These are phyloP conservation scores for Trichophyton benhamiae DNA, from an alignment of 2,329 filamentous ascomycete species.

Conservation along the genomic window DNA sequence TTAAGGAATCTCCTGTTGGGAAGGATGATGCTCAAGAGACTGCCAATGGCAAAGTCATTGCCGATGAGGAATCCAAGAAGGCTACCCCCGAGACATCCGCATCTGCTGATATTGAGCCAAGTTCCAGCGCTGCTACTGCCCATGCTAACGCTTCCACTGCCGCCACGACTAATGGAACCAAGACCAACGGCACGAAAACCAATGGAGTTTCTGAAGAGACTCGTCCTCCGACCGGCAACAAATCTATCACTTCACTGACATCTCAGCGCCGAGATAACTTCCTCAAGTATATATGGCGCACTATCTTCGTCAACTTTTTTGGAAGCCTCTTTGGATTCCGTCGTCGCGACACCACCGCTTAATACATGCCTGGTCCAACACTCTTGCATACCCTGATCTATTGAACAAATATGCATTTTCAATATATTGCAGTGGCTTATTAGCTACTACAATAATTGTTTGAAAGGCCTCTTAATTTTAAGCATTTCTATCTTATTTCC, in stretches of 20 bases:
- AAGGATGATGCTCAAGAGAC: not conserved
- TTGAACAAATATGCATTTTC: not conserved
- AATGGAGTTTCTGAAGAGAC: not conserved
- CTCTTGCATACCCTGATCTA: not conserved
- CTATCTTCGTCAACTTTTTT: slow-evolving; percentile 31
- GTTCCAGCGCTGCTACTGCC: slow-evolving; percentile 7
- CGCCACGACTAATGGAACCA: not conserved
- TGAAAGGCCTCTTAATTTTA: slow-evolving; percentile 10
- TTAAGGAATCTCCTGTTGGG: not conserved
- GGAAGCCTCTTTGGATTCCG: slow-evolving; percentile 31
- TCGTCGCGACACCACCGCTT: slow-evolving; percentile 15
- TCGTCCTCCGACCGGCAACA: slow-evolving; percentile 18
- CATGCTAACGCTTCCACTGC: not conserved
- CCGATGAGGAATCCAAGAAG: not conserved
- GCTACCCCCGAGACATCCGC: slow-evolving; percentile 8
- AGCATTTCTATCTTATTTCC: slow-evolving; percentile 19
- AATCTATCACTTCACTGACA: slow-evolving; percentile 29
- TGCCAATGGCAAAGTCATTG: not conserved
- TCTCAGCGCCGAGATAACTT: slow-evolving; percentile 27
- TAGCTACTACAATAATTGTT: slow-evolving; percentile 20
- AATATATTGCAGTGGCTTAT: slow-evolving; percentile 10
- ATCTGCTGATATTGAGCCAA: slow-evolving; percentile 8
- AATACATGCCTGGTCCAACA: not conserved
- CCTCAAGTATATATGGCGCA: slow-evolving; percentile 30
- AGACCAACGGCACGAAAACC: slow-evolving; percentile 1